Conservation (phyloP, 2,329 filamentous ascomycete species). For the Xylaria multiplex region DNA sequence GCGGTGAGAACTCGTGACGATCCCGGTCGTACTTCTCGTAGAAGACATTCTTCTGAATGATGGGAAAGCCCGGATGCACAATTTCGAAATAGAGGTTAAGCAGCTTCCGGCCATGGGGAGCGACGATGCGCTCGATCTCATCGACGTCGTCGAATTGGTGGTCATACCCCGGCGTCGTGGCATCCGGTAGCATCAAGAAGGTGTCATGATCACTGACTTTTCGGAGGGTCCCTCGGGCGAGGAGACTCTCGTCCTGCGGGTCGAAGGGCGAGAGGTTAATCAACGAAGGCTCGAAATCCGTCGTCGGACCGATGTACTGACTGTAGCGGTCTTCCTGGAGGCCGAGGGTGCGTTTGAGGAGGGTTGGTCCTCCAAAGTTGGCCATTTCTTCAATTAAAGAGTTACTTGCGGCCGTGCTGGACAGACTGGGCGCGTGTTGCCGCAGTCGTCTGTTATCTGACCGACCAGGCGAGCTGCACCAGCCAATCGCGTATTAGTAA, state of each 20-base stretch:
- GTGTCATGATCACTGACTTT: conserved; percentile 82
- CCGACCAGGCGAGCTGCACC: conserved; percentile 65
- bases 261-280: conserved; percentile 85
- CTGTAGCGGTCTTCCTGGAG: conserved; percentile 82
- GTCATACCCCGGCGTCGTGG: conserved; percentile 75
- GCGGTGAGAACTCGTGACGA: conserved; percentile 78
- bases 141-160: conserved; percentile 75
- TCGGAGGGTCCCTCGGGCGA: conserved; percentile 74
- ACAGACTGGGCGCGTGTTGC: conserved; percentile 67
- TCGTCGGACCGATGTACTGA: conserved; percentile 84
- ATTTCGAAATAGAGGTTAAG: conserved; percentile 84
- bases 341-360: conserved; percentile 76
- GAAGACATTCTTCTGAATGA: conserved; percentile 83
- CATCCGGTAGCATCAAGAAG: conserved; percentile 82
- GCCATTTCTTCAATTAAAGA: conserved; percentile 76
- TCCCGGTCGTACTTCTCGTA: conserved; percentile 79
- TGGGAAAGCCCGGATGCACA: conserved; percentile 83
- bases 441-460: conserved; percentile 63
- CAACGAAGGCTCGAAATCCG: conserved; percentile 84
- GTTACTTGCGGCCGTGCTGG: conserved; percentile 69
- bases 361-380: conserved; percentile 72
- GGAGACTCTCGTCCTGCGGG: conserved; percentile 80
- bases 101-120: conserved; percentile 78
- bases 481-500: conserved; percentile 62
- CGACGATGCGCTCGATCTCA: conserved; percentile 79